A percentile compares a stretch with the other conserved stretches of the same genome.
phyloP scores from a whole-genome alignment of 1,284 basidiomycete species.

The Coriolopsis trogii region DNA sequence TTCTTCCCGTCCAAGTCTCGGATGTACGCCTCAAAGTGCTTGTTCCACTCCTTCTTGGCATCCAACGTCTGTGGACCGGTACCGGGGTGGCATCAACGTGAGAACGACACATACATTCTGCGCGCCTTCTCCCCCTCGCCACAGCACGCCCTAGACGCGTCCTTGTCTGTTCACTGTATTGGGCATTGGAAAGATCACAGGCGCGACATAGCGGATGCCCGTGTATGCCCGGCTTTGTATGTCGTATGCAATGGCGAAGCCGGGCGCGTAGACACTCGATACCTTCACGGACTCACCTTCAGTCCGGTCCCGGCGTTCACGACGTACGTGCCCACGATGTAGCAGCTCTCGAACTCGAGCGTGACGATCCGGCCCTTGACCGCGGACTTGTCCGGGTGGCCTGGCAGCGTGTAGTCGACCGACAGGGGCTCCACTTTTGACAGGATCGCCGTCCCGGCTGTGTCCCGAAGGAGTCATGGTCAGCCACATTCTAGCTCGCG shows the following conservation, averaged over 20 bases:
- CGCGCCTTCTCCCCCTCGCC: no score
- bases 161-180: neutral
- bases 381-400: slow-evolving; percentile 62
- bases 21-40: slow-evolving; percentile 74
- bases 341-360: slow-evolving; percentile 75
- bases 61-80: slow-evolving; percentile 57
- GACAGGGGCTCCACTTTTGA: slow-evolving; percentile 77
- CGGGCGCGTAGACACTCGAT: no score
- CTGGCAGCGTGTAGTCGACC: slow-evolving; percentile 70
- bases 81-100: neutral
- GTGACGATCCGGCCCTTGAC: slow-evolving; percentile 82
- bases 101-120: neutral
- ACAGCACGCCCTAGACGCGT: no score
- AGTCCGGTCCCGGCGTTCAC: slow-evolving; percentile 84
- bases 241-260: no score
- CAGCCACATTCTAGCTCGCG: neutral
- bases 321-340: slow-evolving; percentile 83
- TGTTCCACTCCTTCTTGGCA: slow-evolving; percentile 77
- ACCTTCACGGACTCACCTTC: no score
- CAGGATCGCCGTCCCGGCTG: slow-evolving; percentile 83
- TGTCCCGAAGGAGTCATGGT: neutral
- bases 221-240: no score
- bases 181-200: no score
- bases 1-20: slow-evolving; percentile 75
- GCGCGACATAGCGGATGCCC: no score